Conservation (phyloP, 345 rosid species). For the Carallia pectinifolia region DNA sequence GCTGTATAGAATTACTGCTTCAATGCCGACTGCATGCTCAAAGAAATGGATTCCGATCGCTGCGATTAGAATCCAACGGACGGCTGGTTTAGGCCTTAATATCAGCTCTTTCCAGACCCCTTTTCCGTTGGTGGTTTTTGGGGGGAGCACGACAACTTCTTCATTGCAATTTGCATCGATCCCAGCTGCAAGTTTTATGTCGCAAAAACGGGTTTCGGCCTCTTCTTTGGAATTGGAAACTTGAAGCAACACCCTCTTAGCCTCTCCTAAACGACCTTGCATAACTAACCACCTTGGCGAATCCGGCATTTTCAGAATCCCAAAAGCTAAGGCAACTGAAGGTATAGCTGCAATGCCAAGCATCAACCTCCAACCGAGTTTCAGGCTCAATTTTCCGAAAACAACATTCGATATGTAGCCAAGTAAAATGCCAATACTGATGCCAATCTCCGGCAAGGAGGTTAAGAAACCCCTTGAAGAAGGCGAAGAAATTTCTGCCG, state of each 20-base stretch:
- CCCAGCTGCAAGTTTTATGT: slow-evolving; percentile 58
- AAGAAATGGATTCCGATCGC: slow-evolving; percentile 80
- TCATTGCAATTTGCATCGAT: slow-evolving; percentile 43
- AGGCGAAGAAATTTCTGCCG: slow-evolving; percentile 71
- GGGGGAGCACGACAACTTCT: slow-evolving; percentile 31
- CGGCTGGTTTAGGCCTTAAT: slow-evolving; percentile 48
- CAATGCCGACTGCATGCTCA: slow-evolving; percentile 73
- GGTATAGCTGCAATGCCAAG: slow-evolving; percentile 82
- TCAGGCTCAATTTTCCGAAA: slow-evolving; percentile 53
- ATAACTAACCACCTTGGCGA: slow-evolving; percentile 80
- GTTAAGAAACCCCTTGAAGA: slow-evolving; percentile 61
- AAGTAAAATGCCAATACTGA: slow-evolving; percentile 59
- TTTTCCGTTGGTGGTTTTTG: slow-evolving; percentile 35
- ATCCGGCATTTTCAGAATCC: slow-evolving; percentile 72
- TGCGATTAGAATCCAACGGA: slow-evolving; percentile 61
- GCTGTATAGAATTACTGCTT: slow-evolving; percentile 65
- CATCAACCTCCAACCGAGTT: slow-evolving; percentile 90
- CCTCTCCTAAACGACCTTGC: slow-evolving; percentile 71
- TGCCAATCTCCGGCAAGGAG: slow-evolving; percentile 76
- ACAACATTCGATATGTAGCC: slow-evolving; percentile 70
- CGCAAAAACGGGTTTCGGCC: slow-evolving; percentile 55
- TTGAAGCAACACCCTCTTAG: slow-evolving; percentile 33
- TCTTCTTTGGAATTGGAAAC: slow-evolving; percentile 64
- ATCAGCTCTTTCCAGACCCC: slow-evolving; percentile 78
- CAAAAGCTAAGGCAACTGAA: slow-evolving; percentile 47